Evolutionary conservation across 331 rosid genomes (phyloP).

Genomic region (Stylosanthes scabra): DNA sequence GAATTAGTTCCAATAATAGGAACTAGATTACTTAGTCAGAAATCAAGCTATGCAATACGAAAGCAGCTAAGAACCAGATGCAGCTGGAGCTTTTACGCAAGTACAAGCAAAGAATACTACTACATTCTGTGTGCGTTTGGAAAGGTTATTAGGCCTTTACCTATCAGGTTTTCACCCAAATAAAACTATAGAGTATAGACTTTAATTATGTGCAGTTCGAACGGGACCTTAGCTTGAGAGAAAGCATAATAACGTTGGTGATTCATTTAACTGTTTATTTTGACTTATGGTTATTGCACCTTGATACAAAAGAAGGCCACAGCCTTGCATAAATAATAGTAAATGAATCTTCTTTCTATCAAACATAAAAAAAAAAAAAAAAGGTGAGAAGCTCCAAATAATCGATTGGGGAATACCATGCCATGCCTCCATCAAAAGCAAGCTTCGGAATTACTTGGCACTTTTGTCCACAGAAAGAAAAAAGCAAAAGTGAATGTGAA

Average conservation of each 20-base stretch:
- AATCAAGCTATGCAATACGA: slow-evolving; percentile 1
- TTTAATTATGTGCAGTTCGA: background rate
- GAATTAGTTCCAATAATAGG: no score
- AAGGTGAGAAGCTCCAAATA: slow-evolving; percentile 31
- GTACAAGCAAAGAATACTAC: slow-evolving; percentile 43
- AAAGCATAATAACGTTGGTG: background rate
- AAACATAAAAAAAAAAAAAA: slow-evolving; percentile 34
- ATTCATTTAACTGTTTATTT: background rate
- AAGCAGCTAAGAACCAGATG: slow-evolving; percentile 23
- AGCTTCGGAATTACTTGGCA: slow-evolving; percentile 66
- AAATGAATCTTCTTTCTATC: background rate
- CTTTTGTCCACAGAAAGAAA: slow-evolving; percentile 44
- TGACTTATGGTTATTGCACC: background rate
- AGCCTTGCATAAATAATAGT: background rate
- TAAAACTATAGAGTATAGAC: background rate
- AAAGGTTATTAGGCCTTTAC: slow-evolving; percentile 6
- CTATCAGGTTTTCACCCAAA: slow-evolving; percentile 6
- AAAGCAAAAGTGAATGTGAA: slow-evolving; percentile 54
- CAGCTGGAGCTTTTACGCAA: slow-evolving; percentile 14
- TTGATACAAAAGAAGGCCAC: background rate
- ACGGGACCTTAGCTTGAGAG: slow-evolving; percentile 11
- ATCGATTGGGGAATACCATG: slow-evolving; percentile 48
- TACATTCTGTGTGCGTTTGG: background rate
- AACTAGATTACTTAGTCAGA: background rate
- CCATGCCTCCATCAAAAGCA: slow-evolving; percentile 56